Evolutionary conservation across 108 stramenopile genomes (phyloP).

Genomic region (Parmales sp.): DNA sequence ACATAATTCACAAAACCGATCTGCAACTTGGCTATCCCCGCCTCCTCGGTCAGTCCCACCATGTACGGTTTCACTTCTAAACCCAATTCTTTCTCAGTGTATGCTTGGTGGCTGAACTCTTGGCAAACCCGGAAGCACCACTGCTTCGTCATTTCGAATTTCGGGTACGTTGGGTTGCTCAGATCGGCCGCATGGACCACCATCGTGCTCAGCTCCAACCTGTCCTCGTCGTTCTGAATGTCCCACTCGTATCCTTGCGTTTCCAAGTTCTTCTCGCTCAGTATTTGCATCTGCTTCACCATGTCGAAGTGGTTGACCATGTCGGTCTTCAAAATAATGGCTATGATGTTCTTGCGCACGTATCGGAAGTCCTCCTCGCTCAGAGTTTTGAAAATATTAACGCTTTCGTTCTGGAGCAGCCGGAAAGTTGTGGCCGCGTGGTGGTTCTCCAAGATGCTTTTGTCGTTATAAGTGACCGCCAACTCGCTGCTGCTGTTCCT

Average conservation of each 20-base stretch:
- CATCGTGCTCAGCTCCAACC: constrained; percentile 20
- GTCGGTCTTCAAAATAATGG: constrained; percentile 32
- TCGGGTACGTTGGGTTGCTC: constrained; percentile 25
- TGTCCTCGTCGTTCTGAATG: constrained; percentile 10
- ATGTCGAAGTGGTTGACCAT: constrained; percentile 27
- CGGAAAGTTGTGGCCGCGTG: constrained; percentile 26
- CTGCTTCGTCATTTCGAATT: constrained; percentile 34
- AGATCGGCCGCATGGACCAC: constrained; percentile 42
- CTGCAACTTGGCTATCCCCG: constrained; percentile 32
- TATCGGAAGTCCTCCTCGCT: constrained; percentile 24
- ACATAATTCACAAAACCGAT: constrained; percentile 41
- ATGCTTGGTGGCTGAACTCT: constrained; percentile 36
- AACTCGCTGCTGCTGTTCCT: neutral
- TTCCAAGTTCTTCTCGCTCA: constrained; percentile 15
- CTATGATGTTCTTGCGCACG: constrained; percentile 20
- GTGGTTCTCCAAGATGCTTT: constrained; percentile 34
- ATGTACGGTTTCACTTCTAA: constrained; percentile 37
- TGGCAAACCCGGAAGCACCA: constrained; percentile 37
- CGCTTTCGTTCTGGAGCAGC: neutral
- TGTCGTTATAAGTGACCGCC: constrained; percentile 33
- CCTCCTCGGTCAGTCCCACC: constrained; percentile 32
- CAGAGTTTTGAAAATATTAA: constrained; percentile 27
- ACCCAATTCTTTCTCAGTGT: constrained; percentile 27
- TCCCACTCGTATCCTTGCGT: constrained; percentile 11
- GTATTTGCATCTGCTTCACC: constrained; percentile 22